Evolutionary conservation across 1,284 basidiomycete species (phyloP).

Genomic region (Leccinum huronense): DNA sequence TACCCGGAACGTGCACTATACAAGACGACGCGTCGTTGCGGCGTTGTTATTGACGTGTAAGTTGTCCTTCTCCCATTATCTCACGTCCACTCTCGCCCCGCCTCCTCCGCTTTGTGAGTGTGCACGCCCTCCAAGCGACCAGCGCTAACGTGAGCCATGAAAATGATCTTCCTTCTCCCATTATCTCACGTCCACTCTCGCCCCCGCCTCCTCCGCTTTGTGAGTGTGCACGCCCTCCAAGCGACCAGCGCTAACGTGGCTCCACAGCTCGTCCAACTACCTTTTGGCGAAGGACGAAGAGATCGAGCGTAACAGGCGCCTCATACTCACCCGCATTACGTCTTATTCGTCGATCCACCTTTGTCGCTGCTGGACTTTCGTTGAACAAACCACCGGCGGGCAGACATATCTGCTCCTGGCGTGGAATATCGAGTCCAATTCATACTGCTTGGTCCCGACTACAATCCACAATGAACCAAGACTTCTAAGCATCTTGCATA

Average conservation of each 20-base stretch:
- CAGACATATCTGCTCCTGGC: conserved; percentile 64
- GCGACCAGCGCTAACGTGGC: background rate
- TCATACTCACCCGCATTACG: conserved; percentile 68
- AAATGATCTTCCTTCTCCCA: too few species aligned
- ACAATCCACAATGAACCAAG: conserved; percentile 23
- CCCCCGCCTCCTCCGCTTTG: conserved; percentile 62
- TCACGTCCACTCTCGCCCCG: conserved; percentile 43
- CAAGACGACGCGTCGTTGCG: too few species aligned
- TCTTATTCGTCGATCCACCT: conserved; percentile 68
- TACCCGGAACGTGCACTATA: too few species aligned
- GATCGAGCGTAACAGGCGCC: conserved; percentile 61
- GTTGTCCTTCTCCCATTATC: too few species aligned
- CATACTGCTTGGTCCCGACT: conserved; percentile 40
- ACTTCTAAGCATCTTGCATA: conserved; percentile 18
- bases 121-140: background rate
- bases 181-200: conserved; percentile 30
- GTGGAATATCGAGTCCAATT: conserved; percentile 58
- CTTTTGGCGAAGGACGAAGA: conserved; percentile 66
- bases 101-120: conserved; percentile 63
- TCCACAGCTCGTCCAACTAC: conserved; percentile 60
- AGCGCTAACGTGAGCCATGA: background rate
- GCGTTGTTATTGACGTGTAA: too few species aligned
- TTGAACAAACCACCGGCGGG: conserved; percentile 53
- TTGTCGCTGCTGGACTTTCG: conserved; percentile 65
- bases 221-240: conserved; percentile 38